Evolutionary conservation across 2,329 filamentous ascomycete genomes (phyloP), one percentile per base, ranked within the genome.

Genomic region (Cucurbitaria berberidis): DNA sequence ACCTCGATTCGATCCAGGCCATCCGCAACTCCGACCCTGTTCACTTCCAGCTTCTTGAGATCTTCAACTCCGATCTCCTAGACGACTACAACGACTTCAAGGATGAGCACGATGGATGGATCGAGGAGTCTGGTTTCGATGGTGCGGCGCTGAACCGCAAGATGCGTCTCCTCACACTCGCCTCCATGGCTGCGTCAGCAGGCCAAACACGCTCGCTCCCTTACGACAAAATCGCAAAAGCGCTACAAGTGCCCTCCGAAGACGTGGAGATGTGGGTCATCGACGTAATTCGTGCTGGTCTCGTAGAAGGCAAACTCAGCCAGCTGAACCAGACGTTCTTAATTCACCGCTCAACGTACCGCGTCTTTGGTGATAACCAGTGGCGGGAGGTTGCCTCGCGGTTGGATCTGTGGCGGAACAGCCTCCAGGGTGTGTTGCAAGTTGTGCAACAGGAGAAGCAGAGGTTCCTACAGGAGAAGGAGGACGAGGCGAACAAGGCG

Each of bases 181-280:
- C 93, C 63, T 93, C 89, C 63, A 84, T 98, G 62, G 92, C 93
- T 18, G 91, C 93, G 32, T 87, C 89, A 63, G 89, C 89, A 22
- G 73, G 75, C 19, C 88, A 89, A 56, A 90, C 86, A 69, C 90
- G 93, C 70, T 91, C 95, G 70, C 89, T 99, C 47, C 89, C 93
- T 56, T 99, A 99, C 79, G 82, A 84, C 63, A 85, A 85, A 70
- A 97, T 99, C 72, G 86, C 89, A 62, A 89, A 89, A 73, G 89
- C 91, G 5, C 86, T 99, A 41, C 89, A 95, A 77, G 87, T 99
- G 50, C 87, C 91, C 40, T 73, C 80, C 41, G 87, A 90, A 60
- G 91, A 98, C 60, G 91, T 98, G 36, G 95, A 99, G 83, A 89
- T 93, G 84, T 99, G 95, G 95, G 91, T 96, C 64, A 99, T 99